phyloP scores from a whole-genome alignment of 352 stramenopile species.

The Hyaloperonospora arabidopsidis region DNA sequence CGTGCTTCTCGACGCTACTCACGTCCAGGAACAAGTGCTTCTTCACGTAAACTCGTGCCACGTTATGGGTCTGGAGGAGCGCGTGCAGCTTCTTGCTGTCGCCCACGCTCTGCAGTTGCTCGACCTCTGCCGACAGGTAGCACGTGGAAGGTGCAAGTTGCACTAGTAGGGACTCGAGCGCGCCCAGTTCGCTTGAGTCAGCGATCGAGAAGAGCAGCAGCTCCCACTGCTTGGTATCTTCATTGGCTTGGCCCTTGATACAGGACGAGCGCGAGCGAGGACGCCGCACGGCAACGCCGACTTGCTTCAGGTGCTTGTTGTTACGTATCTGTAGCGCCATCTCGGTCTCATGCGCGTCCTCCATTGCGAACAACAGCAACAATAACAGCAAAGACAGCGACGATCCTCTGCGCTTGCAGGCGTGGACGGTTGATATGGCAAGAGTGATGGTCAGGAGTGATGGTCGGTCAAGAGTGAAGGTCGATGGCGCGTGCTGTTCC shows the following conservation, averaged over 20 bases:
- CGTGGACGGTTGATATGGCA: neutral
- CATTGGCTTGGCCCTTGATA: conserved; percentile 54
- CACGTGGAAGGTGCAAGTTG: conserved; percentile 72
- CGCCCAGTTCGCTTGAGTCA: conserved; percentile 76
- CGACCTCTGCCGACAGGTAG: conserved; percentile 52
- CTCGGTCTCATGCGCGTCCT: conserved; percentile 36
- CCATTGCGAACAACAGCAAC: conserved; percentile 5
- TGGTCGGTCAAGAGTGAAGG: conserved; percentile 12
- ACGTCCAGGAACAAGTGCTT: conserved; percentile 58
- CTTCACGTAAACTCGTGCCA: conserved; percentile 56
- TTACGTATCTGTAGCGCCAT: conserved; percentile 77
- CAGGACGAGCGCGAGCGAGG: conserved; percentile 65
- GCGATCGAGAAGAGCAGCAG: conserved; percentile 74
- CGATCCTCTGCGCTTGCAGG: conserved; percentile 17
- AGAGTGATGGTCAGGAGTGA: no score
- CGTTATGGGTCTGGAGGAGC: conserved; percentile 57
- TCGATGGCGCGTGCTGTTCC: conserved; percentile 11
- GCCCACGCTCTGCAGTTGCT: conserved; percentile 45
- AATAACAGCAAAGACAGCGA: no score
- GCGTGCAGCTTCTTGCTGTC: conserved; percentile 81
- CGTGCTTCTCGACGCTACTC: conserved; percentile 48
- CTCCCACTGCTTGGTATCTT: conserved; percentile 83
- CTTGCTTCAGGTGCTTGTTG: conserved; percentile 74
- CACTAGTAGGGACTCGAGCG: conserved; percentile 79
- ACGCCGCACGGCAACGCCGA: conserved; percentile 67